Percentiles rank a stretch among this genome's conserved stretches.
phyloP scores from a whole-genome alignment of 1,284 basidiomycete species.

The Ceratobasidium sp. region DNA sequence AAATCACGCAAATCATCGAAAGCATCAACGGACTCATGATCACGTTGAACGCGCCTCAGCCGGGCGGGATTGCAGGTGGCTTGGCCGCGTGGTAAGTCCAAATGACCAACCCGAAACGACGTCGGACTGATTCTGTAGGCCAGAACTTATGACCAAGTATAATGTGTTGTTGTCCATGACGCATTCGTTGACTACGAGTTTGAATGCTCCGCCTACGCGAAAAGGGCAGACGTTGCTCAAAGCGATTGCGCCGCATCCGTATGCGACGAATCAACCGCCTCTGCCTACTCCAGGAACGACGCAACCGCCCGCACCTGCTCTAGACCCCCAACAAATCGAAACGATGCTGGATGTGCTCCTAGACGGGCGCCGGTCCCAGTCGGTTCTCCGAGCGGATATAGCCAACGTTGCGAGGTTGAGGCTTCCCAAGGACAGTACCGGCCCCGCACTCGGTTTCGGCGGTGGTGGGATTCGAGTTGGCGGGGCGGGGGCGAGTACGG shows the following conservation, averaged over 20 bases:
- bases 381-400: slow-evolving; percentile 12
- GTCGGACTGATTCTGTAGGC: slow-evolving; percentile 21
- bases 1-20: slow-evolving; percentile 39
- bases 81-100: slow-evolving; percentile 17
- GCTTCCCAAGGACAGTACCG: neutral
- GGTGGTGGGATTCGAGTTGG: slow-evolving; percentile 1
- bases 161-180: slow-evolving; percentile 36
- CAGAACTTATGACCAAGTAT: slow-evolving; percentile 42
- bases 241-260: slow-evolving; percentile 28
- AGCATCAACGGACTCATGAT: slow-evolving; percentile 18
- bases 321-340: slow-evolving; percentile 36
- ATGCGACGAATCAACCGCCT: neutral
- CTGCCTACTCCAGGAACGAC: neutral
- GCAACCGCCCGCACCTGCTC: neutral
- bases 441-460: neutral
- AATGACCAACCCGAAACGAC: neutral
- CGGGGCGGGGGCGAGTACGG: slow-evolving; percentile 4
- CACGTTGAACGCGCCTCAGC: slow-evolving; percentile 25
- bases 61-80: slow-evolving; percentile 1
- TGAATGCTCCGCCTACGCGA: slow-evolving; percentile 22
- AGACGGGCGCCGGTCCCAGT: slow-evolving; percentile 19
- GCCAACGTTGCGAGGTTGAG: slow-evolving; percentile 15
- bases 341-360: slow-evolving; percentile 34
- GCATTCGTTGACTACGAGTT: slow-evolving; percentile 28
- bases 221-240: slow-evolving; percentile 25